Conservation (phyloP, 768 basidiomycete genomes). For the Udeniomyces megalosporus region DNA sequence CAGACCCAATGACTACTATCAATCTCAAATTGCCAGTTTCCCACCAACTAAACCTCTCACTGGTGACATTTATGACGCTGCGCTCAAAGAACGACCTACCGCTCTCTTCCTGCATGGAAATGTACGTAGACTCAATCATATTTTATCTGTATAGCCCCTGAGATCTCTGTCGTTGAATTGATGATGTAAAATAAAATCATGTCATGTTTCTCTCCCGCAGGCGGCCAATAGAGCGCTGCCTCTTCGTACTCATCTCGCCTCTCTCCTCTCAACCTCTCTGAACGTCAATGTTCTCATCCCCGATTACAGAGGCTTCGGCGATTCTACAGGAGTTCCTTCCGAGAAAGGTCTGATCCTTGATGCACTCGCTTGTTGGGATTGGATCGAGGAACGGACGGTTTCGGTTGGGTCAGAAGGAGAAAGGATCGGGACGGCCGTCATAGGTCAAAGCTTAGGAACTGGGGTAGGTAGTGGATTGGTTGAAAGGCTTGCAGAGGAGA, state of each 20-base stretch:
- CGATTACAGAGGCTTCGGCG: conserved; percentile 73
- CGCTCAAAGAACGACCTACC: conserved; percentile 48
- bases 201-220: conserved; percentile 17
- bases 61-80: conserved; percentile 37
- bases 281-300: conserved; percentile 62
- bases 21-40: background rate
- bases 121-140: conserved; percentile 18
- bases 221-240: conserved; percentile 57
- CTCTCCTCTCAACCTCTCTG: conserved; percentile 47
- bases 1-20: too few species aligned
- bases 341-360: conserved; percentile 54
- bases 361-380: conserved; percentile 65
- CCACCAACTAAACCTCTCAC: conserved; percentile 18
- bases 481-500: conserved; percentile 30
- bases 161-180: too few species aligned
- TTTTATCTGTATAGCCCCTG: too few species aligned
- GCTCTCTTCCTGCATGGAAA: conserved; percentile 92
- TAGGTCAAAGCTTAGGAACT: conserved; percentile 82
- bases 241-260: conserved; percentile 53
- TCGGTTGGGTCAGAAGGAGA: conserved; percentile 28
- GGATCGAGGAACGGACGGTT: conserved; percentile 41
- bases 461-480: conserved; percentile 44
- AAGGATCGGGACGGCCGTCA: conserved; percentile 47
- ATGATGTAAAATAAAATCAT: too few species aligned
- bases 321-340: conserved; percentile 62